Evolutionary conservation across 163 green algal species (phyloP).

Genomic region (Dunaliella salina): DNA sequence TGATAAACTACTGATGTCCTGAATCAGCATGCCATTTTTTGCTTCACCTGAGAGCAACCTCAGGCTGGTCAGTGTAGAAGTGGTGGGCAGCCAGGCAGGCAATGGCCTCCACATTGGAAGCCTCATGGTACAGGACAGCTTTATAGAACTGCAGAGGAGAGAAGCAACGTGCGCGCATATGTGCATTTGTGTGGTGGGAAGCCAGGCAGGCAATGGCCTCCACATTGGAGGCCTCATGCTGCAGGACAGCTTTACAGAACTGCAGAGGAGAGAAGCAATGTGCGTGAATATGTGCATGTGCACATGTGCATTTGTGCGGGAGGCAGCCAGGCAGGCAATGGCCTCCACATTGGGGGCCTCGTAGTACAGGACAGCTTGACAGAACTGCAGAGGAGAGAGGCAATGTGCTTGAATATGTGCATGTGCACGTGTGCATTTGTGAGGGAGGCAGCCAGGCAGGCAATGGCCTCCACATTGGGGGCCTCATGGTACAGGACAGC

Average conservation of each 20-base stretch:
- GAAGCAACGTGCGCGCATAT: neutral
- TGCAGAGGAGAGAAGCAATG: neutral
- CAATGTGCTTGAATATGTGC: neutral
- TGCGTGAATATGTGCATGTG: neutral
- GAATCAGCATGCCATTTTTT: neutral
- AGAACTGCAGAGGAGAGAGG: slow-evolving; percentile 19
- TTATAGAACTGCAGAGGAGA: slow-evolving; percentile 34
- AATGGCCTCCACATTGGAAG: slow-evolving; percentile 71
- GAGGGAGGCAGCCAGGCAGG: slow-evolving; percentile 64
- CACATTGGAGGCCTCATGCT: slow-evolving; percentile 62
- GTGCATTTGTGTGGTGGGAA: slow-evolving; percentile 51
- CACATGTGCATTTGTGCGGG: no score
- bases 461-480: slow-evolving; percentile 71
- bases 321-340: slow-evolving; percentile 63
- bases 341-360: slow-evolving; percentile 73
- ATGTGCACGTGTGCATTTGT: no score
- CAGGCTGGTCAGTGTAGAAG: slow-evolving; percentile 81
- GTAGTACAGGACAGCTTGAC: slow-evolving; percentile 51
- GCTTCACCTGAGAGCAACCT: slow-evolving; percentile 62
- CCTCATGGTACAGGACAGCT: slow-evolving; percentile 57
- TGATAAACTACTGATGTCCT: no score
- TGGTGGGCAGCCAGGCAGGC: slow-evolving; percentile 65
- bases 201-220: slow-evolving; percentile 75
- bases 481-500: slow-evolving; percentile 59
- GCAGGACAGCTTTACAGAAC: slow-evolving; percentile 54